phyloP scores from a whole-genome alignment of 768 basidiomycete species.

The Xanthoconium stramineum region DNA sequence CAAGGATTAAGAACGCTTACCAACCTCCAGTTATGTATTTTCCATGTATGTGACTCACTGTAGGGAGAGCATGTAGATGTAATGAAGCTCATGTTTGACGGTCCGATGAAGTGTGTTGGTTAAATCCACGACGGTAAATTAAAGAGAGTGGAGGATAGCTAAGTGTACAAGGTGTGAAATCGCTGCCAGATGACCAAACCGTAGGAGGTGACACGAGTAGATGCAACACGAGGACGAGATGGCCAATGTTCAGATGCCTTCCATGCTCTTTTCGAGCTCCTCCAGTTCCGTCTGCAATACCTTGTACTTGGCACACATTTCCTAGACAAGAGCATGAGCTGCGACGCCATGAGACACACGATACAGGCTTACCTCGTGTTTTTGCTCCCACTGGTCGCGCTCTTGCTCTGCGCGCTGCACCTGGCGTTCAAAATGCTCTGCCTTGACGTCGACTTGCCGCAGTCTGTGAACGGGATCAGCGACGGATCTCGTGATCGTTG shows the following conservation, averaged over 20 bases:
- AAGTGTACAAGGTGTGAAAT: constrained; percentile 22
- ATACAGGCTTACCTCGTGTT: constrained; percentile 71
- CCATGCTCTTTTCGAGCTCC: constrained; percentile 77
- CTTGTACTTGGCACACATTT: constrained; percentile 66
- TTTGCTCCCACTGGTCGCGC: constrained; percentile 91
- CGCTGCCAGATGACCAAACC: constrained; percentile 12
- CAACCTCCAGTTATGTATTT: no score
- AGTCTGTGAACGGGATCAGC: constrained; percentile 51
- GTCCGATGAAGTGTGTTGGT: constrained; percentile 8
- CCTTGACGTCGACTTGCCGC: constrained; percentile 96
- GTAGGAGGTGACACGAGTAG: constrained; percentile 2
- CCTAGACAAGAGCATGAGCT: constrained; percentile 42
- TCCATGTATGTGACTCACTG: no score
- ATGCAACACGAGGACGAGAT: neutral
- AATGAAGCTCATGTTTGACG: no score
- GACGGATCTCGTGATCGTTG: constrained; percentile 12
- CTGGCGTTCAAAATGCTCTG: constrained; percentile 96
- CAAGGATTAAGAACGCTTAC: constrained; percentile 31
- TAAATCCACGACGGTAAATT: constrained; percentile 20
- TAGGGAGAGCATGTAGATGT: no score
- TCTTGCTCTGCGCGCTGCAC: constrained; percentile 85
- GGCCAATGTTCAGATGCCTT: constrained; percentile 47
- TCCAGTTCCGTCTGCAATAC: constrained; percentile 77
- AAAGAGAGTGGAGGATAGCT: constrained; percentile 19
- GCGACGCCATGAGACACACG: neutral